Percentiles rank a stretch among this genome's conserved stretches.
phyloP scores from a whole-genome alignment of 805 yeast genomes.

The Yamadazyma scolyti region DNA sequence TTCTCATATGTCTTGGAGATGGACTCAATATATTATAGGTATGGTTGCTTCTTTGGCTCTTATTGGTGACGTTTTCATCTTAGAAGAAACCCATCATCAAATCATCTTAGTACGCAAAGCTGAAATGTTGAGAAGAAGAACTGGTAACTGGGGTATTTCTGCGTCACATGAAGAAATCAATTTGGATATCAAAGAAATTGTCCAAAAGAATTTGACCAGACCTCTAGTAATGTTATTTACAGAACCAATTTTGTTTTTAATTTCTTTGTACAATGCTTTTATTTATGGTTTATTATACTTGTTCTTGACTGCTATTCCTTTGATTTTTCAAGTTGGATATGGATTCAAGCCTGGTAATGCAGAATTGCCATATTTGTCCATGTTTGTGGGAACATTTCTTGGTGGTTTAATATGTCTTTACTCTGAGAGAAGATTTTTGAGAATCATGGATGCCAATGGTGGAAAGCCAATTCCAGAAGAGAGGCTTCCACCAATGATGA shows the following conservation, averaged over 20 bases:
- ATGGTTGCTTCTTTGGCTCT: constrained; percentile 29
- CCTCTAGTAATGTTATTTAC: constrained; percentile 34
- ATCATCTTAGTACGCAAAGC: constrained; percentile 26
- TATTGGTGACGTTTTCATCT: constrained; percentile 20
- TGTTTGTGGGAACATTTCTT: constrained; percentile 61
- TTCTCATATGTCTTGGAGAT: constrained; percentile 47
- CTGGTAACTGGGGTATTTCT: constrained; percentile 32
- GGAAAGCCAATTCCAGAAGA: constrained; percentile 69
- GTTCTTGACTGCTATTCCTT: constrained; percentile 39
- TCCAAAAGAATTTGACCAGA: constrained; percentile 25
- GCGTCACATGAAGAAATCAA: constrained; percentile 31
- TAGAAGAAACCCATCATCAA: constrained; percentile 38
- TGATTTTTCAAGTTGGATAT: constrained; percentile 51
- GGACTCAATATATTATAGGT: constrained; percentile 51
- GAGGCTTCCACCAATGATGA: constrained; percentile 71
- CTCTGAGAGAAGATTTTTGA: constrained; percentile 51
- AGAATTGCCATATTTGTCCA: constrained; percentile 73
- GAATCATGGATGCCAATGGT: constrained; percentile 44
- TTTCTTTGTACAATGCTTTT: constrained; percentile 42
- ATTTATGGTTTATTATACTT: constrained; percentile 45
- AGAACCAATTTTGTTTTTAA: constrained; percentile 37
- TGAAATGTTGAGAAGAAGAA: constrained; percentile 27
- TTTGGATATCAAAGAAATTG: constrained; percentile 23
- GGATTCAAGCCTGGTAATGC: constrained; percentile 55
- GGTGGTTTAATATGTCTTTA: constrained; percentile 52